These are phyloP conservation scores for Picea mariana DNA, from an alignment of 83 land plant genomes.

Conservation along the genomic window DNA sequence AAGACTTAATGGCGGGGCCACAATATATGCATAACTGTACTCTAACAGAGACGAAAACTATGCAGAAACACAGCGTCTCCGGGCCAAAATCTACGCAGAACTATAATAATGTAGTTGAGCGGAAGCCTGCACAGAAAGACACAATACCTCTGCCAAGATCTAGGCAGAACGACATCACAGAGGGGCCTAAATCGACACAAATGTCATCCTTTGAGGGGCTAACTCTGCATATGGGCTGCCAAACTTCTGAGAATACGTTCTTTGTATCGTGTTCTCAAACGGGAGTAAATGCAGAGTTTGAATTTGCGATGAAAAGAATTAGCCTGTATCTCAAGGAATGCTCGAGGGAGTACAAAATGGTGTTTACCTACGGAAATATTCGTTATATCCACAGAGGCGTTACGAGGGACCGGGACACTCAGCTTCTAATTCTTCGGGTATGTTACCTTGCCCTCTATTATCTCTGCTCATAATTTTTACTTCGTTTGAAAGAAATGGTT, in stretches of 20 bases:
- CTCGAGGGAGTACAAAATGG: neutral
- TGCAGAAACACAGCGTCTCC: neutral
- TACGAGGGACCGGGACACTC: neutral
- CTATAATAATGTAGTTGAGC: neutral
- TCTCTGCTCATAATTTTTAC: neutral
- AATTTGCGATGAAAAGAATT: neutral
- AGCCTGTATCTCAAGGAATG: neutral
- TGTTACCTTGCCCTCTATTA: neutral
- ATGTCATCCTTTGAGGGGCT: neutral
- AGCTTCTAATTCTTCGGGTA: neutral
- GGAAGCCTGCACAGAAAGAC: neutral
- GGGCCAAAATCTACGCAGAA: neutral
- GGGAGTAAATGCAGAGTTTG: conserved; percentile 2
- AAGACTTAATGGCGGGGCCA: too few relatives aligned
- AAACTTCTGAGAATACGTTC: conserved; percentile 2
- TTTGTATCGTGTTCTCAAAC: neutral
- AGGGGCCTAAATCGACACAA: too few relatives aligned
- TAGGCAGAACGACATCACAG: neutral
- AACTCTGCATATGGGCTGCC: conserved; percentile 6
- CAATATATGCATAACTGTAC: too few relatives aligned
- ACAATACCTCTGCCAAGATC: neutral
- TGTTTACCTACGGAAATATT: neutral
- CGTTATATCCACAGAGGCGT: neutral
- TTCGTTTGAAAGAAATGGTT: neutral
- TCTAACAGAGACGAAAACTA: neutral